Conservation (phyloP, 768 basidiomycete species). For the Suillus decipiens region DNA sequence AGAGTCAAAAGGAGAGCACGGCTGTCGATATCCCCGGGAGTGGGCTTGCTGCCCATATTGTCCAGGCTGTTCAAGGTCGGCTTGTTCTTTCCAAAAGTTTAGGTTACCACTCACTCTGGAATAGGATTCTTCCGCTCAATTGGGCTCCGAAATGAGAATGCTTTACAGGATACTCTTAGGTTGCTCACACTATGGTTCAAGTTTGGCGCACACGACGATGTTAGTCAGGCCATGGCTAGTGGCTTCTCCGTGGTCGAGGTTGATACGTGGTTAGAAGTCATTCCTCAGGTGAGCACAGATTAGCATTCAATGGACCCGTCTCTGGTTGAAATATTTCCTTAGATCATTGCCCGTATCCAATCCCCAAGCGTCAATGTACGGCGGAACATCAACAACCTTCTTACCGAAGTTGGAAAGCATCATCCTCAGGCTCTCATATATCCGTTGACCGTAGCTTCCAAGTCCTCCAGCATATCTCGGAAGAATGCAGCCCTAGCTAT, state of each 20-base stretch:
- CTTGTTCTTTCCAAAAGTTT: neutral
- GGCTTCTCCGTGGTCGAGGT: slow-evolving; percentile 91
- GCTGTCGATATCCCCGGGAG: slow-evolving; percentile 58
- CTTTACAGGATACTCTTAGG: slow-evolving; percentile 92
- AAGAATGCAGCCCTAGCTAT: slow-evolving; percentile 82
- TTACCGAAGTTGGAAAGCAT: slow-evolving; percentile 92
- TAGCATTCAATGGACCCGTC: neutral
- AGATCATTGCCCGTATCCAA: slow-evolving; percentile 99
- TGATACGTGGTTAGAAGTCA: slow-evolving; percentile 98
- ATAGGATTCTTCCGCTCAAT: slow-evolving; percentile 95
- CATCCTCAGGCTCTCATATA: slow-evolving; percentile 98
- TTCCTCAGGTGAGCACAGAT: slow-evolving; percentile 75
- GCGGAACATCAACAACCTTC: slow-evolving; percentile 82
- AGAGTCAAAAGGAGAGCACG: slow-evolving; percentile 60
- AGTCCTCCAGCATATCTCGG: slow-evolving; percentile 85
- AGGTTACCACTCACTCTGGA: neutral
- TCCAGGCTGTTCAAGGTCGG: slow-evolving; percentile 89
- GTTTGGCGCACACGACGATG: slow-evolving; percentile 87
- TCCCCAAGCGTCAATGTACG: slow-evolving; percentile 87
- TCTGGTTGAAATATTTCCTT: slow-evolving; percentile 2
- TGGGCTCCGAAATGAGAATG: slow-evolving; percentile 83
- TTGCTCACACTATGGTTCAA: slow-evolving; percentile 98
- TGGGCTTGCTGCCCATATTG: slow-evolving; percentile 77
- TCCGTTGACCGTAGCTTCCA: slow-evolving; percentile 92
- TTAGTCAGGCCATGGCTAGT: slow-evolving; percentile 83